Percentiles rank a stretch among this genome's conserved stretches.
phyloP scores from a whole-genome alignment of 2,329 filamentous ascomycete genomes.

The Blastomyces emzantsi region DNA sequence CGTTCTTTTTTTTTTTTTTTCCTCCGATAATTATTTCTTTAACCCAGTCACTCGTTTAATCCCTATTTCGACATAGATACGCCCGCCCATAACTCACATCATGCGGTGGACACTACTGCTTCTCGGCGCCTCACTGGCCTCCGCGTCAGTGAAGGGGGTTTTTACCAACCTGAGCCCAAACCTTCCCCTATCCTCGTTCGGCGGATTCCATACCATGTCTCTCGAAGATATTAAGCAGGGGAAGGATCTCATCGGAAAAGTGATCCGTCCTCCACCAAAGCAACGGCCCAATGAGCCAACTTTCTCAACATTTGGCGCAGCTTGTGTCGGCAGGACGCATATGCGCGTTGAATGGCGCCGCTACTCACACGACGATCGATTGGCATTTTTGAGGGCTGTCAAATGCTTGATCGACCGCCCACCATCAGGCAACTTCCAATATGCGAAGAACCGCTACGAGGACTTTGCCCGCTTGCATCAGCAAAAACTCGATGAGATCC shows the following conservation, averaged over 20 bases:
- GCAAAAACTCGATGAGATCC: neutral
- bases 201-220: constrained; percentile 28
- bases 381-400: constrained; percentile 4
- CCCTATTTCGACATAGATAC: neutral
- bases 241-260: constrained; percentile 4
- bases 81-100: neutral
- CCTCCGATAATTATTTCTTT: neutral
- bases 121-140: neutral
- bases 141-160: neutral
- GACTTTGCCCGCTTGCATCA: constrained; percentile 9
- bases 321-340: neutral
- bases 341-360: constrained; percentile 9
- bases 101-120: constrained; percentile 7
- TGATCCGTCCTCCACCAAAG: neutral
- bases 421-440: neutral
- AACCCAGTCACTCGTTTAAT: constrained; percentile 9
- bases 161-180: neutral
- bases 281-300: neutral
- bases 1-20: neutral
- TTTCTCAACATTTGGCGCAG: neutral
- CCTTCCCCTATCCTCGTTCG: constrained; percentile 23
- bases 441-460: constrained; percentile 7
- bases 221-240: constrained; percentile 28
- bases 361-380: neutral
- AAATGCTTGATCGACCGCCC: constrained; percentile 5